A percentile compares a stretch with the other conserved stretches of the same genome.
Conservation (phyloP, 2,329 filamentous ascomycete genomes). For the Colletotrichum falcatum region DNA sequence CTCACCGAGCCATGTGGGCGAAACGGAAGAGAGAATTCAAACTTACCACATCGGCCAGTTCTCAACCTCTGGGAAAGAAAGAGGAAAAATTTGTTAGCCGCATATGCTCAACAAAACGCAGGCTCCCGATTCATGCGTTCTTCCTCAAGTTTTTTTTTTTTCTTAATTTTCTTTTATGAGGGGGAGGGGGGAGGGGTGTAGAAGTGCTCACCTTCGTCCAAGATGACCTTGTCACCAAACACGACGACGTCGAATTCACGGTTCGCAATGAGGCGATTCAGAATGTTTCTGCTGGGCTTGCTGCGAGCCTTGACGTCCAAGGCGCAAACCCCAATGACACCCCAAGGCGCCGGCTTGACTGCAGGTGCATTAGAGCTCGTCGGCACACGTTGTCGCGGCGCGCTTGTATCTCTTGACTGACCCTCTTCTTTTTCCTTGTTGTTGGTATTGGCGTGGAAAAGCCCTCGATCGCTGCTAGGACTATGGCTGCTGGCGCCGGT, state of each 20-base stretch:
- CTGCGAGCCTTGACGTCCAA: constrained; percentile 95
- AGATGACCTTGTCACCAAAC: constrained; percentile 98
- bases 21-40: constrained; percentile 5
- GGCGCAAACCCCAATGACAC: constrained; percentile 91
- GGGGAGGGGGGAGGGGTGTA: background rate
- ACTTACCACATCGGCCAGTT: constrained; percentile 91
- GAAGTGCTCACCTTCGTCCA: constrained; percentile 78
- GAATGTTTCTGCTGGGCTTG: constrained; percentile 95
- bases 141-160: background rate
- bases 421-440: constrained; percentile 68
- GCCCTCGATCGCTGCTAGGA: constrained; percentile 76
- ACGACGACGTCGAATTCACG: constrained; percentile 96
- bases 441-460: constrained; percentile 50
- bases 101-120: background rate
- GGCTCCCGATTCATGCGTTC: no score
- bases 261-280: constrained; percentile 90
- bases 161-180: no score
- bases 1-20: constrained; percentile 48
- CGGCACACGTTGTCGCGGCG: constrained; percentile 37
- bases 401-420: constrained; percentile 46
- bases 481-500: constrained; percentile 86
- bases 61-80: constrained; percentile 73
- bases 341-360: constrained; percentile 70
- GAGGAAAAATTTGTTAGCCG: constrained; percentile 16
- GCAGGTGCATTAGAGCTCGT: constrained; percentile 47